Base-by-base conservation (phyloP, 1,284 basidiomycete species). In the Ganoderma sinense region DNA sequence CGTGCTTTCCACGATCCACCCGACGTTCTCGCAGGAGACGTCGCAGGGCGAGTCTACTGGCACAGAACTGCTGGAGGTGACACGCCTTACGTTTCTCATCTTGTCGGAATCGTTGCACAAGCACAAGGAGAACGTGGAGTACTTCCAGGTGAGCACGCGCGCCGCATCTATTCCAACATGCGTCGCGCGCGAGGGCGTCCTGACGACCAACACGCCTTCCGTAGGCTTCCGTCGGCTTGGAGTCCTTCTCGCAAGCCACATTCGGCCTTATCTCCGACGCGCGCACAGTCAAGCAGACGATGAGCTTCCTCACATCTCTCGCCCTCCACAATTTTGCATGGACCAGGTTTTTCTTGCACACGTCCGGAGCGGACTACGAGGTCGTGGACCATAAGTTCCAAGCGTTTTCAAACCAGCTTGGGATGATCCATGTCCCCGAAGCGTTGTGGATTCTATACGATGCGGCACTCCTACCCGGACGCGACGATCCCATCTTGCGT, bases 161-260 rank as follows among this genome's bases (percentile, higher is more conserved):
- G 31, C 5, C 23, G 13, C 39, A 20, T n/a, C 4, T 20, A 13
- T 23, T 33, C 16, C 23, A 40, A n/a, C 31, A 33, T 5, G 20
- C 14, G 45, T 71, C 31, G 59, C 69, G 59, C 55, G 51, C 29
- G 29, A 26, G 20, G 29, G 23, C 51, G 29, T 31, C 55, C 26
- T 65, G 39, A 43, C 36, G n/a, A 41, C 59, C 41, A 58, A 14
- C 18, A 16, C 20, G 29, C 5, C 53, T 13, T 39, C 62, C 11
- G 18, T 68, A 94, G 93, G 84, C 83, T 45, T 85, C 85, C 68
- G 89, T 94, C 11, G 91, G 91, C 2, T 94, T 91, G 71, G 82
- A 86, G 29, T 85, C 87, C 0, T 82, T 95, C 39, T 82, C 84
- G 10, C 83, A 89, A 67, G 88, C 92, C 0, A 80, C 91, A 18